Evolutionary conservation across 805 yeast genomes (phyloP).

Genomic region (Ogataea ramenticola): DNA sequence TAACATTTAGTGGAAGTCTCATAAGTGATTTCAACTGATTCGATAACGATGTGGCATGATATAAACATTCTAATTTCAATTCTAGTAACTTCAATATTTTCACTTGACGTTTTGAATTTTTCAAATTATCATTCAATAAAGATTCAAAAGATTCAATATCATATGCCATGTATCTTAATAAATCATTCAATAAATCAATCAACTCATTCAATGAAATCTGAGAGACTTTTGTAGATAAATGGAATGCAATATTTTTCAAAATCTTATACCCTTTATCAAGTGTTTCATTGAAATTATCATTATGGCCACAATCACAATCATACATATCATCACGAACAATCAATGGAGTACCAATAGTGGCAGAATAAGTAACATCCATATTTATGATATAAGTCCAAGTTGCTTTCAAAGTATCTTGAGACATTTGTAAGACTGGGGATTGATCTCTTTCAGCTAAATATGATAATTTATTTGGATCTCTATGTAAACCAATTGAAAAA

Average conservation of each 20-base stretch:
- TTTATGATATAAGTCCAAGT: background rate
- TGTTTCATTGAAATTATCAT: no score
- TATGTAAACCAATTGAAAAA: background rate
- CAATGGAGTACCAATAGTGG: background rate
- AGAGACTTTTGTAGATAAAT: background rate
- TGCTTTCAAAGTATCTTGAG: background rate
- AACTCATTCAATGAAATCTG: background rate
- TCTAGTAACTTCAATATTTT: background rate
- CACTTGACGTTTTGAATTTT: background rate
- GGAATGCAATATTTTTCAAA: background rate
- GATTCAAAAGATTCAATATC: background rate
- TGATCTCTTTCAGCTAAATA: background rate
- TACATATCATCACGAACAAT: background rate
- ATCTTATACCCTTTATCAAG: background rate
- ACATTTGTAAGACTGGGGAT: background rate
- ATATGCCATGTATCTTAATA: background rate
- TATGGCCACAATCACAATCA: background rate
- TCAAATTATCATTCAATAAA: background rate
- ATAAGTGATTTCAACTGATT: background rate
- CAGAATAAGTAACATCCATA: background rate
- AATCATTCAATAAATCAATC: background rate
- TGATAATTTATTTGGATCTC: slow-evolving; percentile 1
- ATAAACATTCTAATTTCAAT: background rate
- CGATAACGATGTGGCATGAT: background rate
- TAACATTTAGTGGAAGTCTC: background rate